Evolutionary conservation across 352 stramenopile genomes (phyloP).

Genomic region (Phytopythium montanum): DNA sequence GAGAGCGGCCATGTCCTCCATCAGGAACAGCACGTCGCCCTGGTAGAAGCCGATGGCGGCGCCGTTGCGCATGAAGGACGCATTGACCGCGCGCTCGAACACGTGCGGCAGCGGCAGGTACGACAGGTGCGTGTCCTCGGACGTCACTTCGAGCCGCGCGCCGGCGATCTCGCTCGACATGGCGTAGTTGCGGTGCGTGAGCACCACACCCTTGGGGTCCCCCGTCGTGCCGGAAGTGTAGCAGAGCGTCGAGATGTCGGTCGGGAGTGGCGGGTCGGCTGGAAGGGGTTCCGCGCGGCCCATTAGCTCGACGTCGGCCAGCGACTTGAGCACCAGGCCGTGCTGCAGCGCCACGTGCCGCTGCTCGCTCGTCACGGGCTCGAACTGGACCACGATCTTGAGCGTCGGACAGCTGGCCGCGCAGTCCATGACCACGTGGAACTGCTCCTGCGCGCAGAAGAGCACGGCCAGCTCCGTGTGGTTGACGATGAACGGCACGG

Average conservation of each 20-base stretch:
- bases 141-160: constrained; percentile 24
- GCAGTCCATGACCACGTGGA: constrained; percentile 52
- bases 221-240: constrained; percentile 53
- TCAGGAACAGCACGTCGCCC: constrained; percentile 82
- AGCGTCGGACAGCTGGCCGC: constrained; percentile 49
- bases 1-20: constrained; percentile 91
- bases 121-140: constrained; percentile 82
- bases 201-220: constrained; percentile 44
- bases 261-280: constrained; percentile 30
- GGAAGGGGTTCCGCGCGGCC: constrained; percentile 39
- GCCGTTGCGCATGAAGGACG: constrained; percentile 68
- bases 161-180: constrained; percentile 26
- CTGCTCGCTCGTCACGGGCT: constrained; percentile 36
- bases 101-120: constrained; percentile 97
- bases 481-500: constrained; percentile 78
- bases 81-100: constrained; percentile 74
- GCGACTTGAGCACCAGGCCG: constrained; percentile 39
- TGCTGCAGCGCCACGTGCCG: constrained; percentile 30
- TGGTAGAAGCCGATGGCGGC: constrained; percentile 89
- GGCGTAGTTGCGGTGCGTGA: constrained; percentile 45
- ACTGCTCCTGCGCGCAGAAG: constrained; percentile 64
- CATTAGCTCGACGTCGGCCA: constrained; percentile 34
- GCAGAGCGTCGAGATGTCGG: constrained; percentile 51
- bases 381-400: constrained; percentile 55
- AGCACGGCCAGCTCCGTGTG: constrained; percentile 74